Evolutionary conservation across 106 monocot genomes (phyloP), one percentile per base, ranked within the genome.

Genomic region (Acorus calamus): DNA sequence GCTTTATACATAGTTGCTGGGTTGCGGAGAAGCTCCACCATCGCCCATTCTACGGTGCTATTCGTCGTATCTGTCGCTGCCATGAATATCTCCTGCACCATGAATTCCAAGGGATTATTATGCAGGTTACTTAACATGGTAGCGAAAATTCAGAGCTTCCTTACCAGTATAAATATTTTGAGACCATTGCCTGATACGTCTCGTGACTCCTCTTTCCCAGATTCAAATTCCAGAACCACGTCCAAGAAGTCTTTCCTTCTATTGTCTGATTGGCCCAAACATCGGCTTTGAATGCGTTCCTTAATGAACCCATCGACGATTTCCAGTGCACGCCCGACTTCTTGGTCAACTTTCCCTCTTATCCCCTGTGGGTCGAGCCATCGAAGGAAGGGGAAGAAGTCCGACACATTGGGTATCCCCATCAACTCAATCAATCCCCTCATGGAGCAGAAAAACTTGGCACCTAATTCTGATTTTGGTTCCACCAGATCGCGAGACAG

Each of bases 331-430:
- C 14, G 11, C 28, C 52, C 53, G 6, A 66, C 54, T 46, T 74
- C 66, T 52, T 13, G 47, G 3, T 60, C 13, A 50, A 67, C 59
- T 46, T 50, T 43, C 43, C 50, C 52, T 53, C 46, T 28, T 42
- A 74, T 58, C 44, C 73, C 57, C 46, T 74, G 73, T 28, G 66
- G 73, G 55, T 74, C 73, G 13, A 66, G 42, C 50, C 46, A 2
- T 42, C 66, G 9, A 5, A 74, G 50, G 8, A 11, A 9, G 11
- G 66, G 73, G 2, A 74, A 12, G 45, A 59, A 66, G 50, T 74
- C 73, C 11, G 73, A 47, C 6, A 60, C 45, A 52, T 74, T 74
- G 0, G 66, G 73, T 54, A 52, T 60, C 6, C 73, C 73, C 14
- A 51, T 52, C 4, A 74, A 51, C 42, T 66, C 66, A 65, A 74